Evolutionary conservation across 2,329 filamentous ascomycete genomes (phyloP).

Genomic region (Phaeophleospora eucalypticola): DNA sequence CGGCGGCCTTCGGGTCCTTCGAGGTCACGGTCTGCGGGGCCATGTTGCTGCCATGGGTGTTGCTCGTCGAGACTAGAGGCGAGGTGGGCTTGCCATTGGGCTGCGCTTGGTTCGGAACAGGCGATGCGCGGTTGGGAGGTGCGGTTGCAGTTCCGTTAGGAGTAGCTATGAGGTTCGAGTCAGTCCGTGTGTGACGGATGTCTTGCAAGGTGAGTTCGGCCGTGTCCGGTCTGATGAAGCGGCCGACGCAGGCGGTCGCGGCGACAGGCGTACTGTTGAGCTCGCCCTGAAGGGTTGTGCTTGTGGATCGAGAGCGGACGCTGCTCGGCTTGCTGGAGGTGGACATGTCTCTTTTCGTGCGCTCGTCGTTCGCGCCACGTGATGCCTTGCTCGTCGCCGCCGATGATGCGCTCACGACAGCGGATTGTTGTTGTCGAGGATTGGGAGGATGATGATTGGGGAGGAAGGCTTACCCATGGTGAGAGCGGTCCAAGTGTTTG

Average conservation of each 20-base stretch:
- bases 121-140: slow-evolving; percentile 45
- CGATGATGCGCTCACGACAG: slow-evolving; percentile 12
- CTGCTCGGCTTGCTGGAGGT: slow-evolving; percentile 16
- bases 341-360: slow-evolving; percentile 19
- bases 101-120: slow-evolving; percentile 37
- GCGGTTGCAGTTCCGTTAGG: slow-evolving; percentile 41
- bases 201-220: slow-evolving; percentile 21
- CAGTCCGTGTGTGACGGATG: slow-evolving; percentile 16
- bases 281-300: slow-evolving; percentile 9
- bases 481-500: slow-evolving; percentile 26
- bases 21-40: slow-evolving; percentile 58
- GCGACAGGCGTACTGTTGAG: slow-evolving; percentile 18
- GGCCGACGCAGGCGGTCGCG: slow-evolving; percentile 19
- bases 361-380: slow-evolving; percentile 7
- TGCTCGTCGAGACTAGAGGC: slow-evolving; percentile 56
- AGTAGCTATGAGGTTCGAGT: slow-evolving; percentile 35
- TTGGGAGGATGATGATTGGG: slow-evolving; percentile 15
- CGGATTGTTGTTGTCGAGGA: slow-evolving; percentile 17
- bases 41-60: slow-evolving; percentile 46
- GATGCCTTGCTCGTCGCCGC: slow-evolving; percentile 14
- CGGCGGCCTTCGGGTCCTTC: slow-evolving; percentile 58
- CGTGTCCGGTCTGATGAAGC: slow-evolving; percentile 22
- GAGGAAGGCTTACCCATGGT: slow-evolving; percentile 32
- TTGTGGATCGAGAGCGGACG: slow-evolving; percentile 9
- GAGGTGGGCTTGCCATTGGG: slow-evolving; percentile 52